Evolutionary conservation across 1,284 basidiomycete species (phyloP).

Genomic region (Trichosporon sp.): DNA sequence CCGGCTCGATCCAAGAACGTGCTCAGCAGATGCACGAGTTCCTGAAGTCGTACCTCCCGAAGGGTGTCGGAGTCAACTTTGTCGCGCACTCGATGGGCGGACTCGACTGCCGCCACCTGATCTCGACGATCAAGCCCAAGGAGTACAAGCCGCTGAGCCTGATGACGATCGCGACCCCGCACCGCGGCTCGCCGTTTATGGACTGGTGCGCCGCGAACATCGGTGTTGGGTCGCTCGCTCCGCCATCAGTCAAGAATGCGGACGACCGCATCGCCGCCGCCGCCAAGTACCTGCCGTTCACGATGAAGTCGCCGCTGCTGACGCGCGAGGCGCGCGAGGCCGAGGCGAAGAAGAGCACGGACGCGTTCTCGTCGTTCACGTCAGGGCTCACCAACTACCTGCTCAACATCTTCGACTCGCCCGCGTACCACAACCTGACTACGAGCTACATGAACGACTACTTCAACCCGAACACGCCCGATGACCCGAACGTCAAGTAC

Average conservation of each 20-base stretch:
- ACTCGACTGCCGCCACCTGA: slow-evolving; percentile 86
- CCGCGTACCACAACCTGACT: slow-evolving; percentile 93
- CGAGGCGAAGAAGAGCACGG: slow-evolving; percentile 15
- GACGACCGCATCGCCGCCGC: slow-evolving; percentile 10
- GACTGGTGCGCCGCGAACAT: slow-evolving; percentile 95
- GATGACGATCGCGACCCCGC: slow-evolving; percentile 88
- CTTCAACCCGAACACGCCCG: slow-evolving; percentile 89
- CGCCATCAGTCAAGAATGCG: slow-evolving; percentile 26
- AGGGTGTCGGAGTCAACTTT: slow-evolving; percentile 76
- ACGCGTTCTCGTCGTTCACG: slow-evolving; percentile 34
- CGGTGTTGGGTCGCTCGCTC: slow-evolving; percentile 63
- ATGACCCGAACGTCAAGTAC: slow-evolving; percentile 81
- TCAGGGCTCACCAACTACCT: slow-evolving; percentile 69
- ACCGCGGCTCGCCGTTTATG: slow-evolving; percentile 97
- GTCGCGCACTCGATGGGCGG: slow-evolving; percentile 94
- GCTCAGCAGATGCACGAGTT: slow-evolving; percentile 73
- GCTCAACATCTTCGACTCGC: slow-evolving; percentile 89
- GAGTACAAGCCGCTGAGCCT: slow-evolving; percentile 83
- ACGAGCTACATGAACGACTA: slow-evolving; percentile 74
- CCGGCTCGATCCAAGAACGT: slow-evolving; percentile 82
- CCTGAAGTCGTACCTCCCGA: slow-evolving; percentile 61
- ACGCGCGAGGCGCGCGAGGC: slow-evolving; percentile 28
- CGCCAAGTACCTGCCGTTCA: slow-evolving; percentile 47
- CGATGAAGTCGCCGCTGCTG: slow-evolving; percentile 54
- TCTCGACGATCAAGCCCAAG: slow-evolving; percentile 74